Percentiles rank a stretch among this genome's conserved stretches.
phyloP scores from a whole-genome alignment of 257 asterid species.

The Craterostigma plantagineum region DNA sequence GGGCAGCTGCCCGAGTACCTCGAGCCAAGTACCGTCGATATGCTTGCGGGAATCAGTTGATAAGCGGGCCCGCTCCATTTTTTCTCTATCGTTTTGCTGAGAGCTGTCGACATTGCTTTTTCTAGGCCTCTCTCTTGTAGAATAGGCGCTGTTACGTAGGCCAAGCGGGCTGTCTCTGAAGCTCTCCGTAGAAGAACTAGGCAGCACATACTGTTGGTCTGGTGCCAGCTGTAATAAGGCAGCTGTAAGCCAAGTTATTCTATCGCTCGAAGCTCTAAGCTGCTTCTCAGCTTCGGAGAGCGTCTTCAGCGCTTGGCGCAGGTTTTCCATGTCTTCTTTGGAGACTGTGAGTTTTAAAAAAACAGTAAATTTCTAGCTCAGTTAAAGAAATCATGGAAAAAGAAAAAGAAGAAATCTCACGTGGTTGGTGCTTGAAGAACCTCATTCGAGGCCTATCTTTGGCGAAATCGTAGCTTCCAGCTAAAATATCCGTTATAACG shows the following conservation, averaged over 20 bases:
- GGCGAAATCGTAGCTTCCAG: conserved; percentile 68
- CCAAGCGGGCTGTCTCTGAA: conserved; percentile 49
- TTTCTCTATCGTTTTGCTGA: too few species aligned
- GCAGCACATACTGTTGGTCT: conserved; percentile 67
- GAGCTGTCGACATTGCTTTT: conserved; percentile 51
- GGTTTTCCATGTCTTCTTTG: conserved; percentile 81
- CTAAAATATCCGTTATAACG: conserved; percentile 87
- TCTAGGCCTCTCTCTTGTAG: conserved; percentile 25
- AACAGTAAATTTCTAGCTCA: neutral
- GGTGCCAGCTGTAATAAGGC: conserved; percentile 93
- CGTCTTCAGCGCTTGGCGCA: conserved; percentile 85
- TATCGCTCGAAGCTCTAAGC: conserved; percentile 76
- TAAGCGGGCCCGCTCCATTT: conserved; percentile 1
- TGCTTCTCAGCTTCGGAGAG: conserved; percentile 97
- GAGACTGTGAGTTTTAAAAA: conserved; percentile 33
- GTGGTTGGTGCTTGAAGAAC: conserved; percentile 46
- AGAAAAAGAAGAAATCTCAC: conserved; percentile 24
- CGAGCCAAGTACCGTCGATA: conserved; percentile 19
- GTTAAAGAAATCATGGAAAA: neutral
- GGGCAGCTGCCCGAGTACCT: conserved; percentile 15
- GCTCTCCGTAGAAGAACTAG: conserved; percentile 60
- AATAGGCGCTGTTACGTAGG: conserved; percentile 15
- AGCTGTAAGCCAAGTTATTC: conserved; percentile 91
- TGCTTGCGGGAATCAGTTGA: conserved; percentile 13
- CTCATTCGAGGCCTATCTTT: conserved; percentile 61